These are phyloP conservation scores for Trichophyton equinum DNA, from an alignment of 2,329 filamentous ascomycete genomes.

Conservation along the genomic window DNA sequence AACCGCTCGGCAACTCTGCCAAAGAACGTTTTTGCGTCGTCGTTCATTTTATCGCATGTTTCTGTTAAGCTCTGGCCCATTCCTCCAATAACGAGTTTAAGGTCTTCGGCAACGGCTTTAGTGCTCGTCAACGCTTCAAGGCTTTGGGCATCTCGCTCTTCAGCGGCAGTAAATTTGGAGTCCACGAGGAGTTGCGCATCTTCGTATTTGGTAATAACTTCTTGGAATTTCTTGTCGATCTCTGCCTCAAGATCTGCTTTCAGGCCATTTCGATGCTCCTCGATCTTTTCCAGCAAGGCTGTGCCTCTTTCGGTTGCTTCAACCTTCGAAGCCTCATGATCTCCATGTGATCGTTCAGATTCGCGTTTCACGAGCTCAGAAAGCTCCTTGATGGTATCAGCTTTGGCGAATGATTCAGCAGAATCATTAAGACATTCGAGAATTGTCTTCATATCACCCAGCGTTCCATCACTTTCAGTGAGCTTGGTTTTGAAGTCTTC, in stretches of 20 bases:
- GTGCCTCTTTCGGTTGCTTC: conserved; percentile 55
- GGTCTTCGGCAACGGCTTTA: conserved; percentile 72
- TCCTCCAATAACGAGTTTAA: conserved; percentile 74
- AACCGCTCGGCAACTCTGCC: conserved; percentile 67
- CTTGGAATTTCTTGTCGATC: conserved; percentile 65
- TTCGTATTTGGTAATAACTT: conserved; percentile 77
- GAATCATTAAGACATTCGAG: conserved; percentile 57
- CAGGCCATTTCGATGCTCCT: conserved; percentile 44
- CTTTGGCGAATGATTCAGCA: conserved; percentile 34
- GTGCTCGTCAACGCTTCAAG: conserved; percentile 62
- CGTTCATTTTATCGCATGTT: conserved; percentile 72
- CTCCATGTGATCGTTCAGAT: conserved; percentile 73
- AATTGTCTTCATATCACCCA: conserved; percentile 42
- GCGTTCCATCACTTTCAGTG: conserved; percentile 56
- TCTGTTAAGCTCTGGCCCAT: conserved; percentile 70
- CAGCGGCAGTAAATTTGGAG: conserved; percentile 58
- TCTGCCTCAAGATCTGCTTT: conserved; percentile 43
- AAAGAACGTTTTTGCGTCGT: conserved; percentile 79
- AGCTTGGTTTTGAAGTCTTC: conserved; percentile 64
- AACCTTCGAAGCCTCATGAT: conserved; percentile 68
- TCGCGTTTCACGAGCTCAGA: conserved; percentile 66
- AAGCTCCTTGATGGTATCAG: conserved; percentile 56
- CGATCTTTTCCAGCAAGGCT: conserved; percentile 45
- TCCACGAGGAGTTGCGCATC: conserved; percentile 65
- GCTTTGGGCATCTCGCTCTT: conserved; percentile 60